These are phyloP conservation scores for Mortierella sp. DNA, from an alignment of 371 early-diverging fungal genomes.

Conservation along the genomic window DNA sequence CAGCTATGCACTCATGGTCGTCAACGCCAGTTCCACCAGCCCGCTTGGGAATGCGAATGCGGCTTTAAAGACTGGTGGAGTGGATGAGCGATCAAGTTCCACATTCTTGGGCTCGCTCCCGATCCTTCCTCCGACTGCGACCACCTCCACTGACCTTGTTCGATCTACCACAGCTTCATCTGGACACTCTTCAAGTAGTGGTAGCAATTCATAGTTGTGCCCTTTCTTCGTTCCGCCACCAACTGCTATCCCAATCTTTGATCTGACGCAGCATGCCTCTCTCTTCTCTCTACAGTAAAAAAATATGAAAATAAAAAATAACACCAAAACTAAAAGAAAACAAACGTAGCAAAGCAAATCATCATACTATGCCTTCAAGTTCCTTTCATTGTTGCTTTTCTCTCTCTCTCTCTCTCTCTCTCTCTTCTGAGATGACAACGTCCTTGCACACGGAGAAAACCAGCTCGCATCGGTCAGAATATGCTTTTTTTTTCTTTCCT, in stretches of 20 bases:
- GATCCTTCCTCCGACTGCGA: slow-evolving; percentile 14
- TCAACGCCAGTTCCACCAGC: background rate
- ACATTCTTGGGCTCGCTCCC: slow-evolving; percentile 35
- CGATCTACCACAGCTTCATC: background rate
- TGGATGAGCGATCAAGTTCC: slow-evolving; percentile 24
- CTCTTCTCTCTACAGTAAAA: background rate
- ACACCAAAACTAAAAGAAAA: slow-evolving; percentile 1
- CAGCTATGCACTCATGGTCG: background rate
- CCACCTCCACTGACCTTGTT: background rate
- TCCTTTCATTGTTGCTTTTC: no score
- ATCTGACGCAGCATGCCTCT: background rate
- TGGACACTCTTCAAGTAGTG: background rate
- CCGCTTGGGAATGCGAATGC: background rate
- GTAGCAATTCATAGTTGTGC: background rate
- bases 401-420: no score
- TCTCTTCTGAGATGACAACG: background rate
- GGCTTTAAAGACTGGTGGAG: background rate
- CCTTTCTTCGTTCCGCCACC: background rate
- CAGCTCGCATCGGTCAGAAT: background rate
- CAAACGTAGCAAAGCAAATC: background rate
- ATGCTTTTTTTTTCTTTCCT: no score
- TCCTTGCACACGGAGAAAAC: background rate
- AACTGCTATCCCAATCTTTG: background rate
- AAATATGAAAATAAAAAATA: background rate
- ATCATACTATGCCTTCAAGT: no score